These are phyloP conservation scores for Phyllosticta citrichinensis DNA, from an alignment of 2,329 filamentous ascomycete species.

Conservation along the genomic window DNA sequence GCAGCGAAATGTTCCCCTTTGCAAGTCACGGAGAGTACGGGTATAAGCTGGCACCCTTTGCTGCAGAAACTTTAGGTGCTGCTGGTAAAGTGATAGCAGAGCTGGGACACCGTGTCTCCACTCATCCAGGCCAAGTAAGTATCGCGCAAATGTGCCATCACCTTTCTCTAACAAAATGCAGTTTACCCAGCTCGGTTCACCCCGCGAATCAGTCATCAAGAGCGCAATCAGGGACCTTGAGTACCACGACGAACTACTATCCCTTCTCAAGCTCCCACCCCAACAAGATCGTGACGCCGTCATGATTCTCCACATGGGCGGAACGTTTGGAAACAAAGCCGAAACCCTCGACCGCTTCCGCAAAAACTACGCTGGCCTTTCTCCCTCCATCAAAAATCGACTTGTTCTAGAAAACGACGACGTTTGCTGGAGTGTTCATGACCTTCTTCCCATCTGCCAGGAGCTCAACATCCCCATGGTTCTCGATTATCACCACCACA, in stretches of 20 bases:
- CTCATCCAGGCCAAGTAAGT: constrained; percentile 70
- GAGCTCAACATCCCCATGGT: constrained; percentile 90
- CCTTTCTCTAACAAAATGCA: constrained; percentile 22
- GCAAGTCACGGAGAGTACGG: constrained; percentile 81
- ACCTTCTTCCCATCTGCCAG: constrained; percentile 80
- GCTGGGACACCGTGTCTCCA: constrained; percentile 75
- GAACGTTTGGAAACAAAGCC: constrained; percentile 75
- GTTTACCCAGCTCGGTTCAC: constrained; percentile 86
- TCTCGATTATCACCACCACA: constrained; percentile 91
- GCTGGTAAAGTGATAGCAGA: constrained; percentile 67
- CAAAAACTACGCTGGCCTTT: constrained; percentile 58
- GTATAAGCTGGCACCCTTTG: constrained; percentile 76
- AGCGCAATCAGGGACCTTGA: constrained; percentile 72
- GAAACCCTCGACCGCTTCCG: constrained; percentile 71
- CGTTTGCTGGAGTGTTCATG: constrained; percentile 84
- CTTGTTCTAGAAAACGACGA: constrained; percentile 93
- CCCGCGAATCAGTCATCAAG: constrained; percentile 63
- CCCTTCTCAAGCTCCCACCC: constrained; percentile 62
- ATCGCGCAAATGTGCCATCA: constrained; percentile 5
- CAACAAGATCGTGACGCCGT: constrained; percentile 78
- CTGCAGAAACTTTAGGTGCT: constrained; percentile 64
- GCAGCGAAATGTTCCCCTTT: constrained; percentile 95
- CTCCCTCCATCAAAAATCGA: constrained; percentile 63
- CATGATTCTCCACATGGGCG: constrained; percentile 92
- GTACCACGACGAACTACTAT: constrained; percentile 80